Evolutionary conservation across 495 filamentous ascomycete genomes (phyloP).

Genomic region (Eremomyces bilateralis): DNA sequence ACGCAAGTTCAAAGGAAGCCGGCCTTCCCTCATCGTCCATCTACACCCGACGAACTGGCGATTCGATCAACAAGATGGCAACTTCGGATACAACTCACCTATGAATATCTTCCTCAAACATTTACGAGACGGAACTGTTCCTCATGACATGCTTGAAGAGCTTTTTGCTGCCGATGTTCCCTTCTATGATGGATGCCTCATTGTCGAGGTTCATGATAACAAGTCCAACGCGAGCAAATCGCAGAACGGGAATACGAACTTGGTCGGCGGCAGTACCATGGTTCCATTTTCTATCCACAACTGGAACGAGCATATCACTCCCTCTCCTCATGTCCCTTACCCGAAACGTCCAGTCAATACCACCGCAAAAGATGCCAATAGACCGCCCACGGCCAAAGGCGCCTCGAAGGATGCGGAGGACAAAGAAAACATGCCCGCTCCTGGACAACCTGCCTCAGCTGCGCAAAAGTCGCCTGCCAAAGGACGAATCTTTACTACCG

Average conservation of each 20-base stretch:
- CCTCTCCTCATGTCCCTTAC: conserved; percentile 71
- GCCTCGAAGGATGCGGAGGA: conserved; percentile 19
- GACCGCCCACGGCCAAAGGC: too few species aligned
- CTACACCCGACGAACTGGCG: conserved; percentile 69
- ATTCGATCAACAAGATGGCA: conserved; percentile 86
- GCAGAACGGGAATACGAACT: conserved; percentile 25
- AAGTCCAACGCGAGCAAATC: conserved; percentile 39
- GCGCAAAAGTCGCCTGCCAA: conserved; percentile 26
- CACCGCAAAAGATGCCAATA: too few species aligned
- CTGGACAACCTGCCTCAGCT: conserved; percentile 19
- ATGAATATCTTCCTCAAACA: conserved; percentile 73
- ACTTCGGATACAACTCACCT: conserved; percentile 72
- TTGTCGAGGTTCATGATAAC: conserved; percentile 79
- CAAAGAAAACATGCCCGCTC: conserved; percentile 28
- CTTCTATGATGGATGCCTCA: conserved; percentile 94
- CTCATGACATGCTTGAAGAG: conserved; percentile 55
- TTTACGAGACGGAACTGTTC: conserved; percentile 40
- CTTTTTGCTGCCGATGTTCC: conserved; percentile 38
- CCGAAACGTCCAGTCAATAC: conserved; percentile 24
- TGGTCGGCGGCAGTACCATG: conserved; percentile 33
- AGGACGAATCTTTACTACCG: conserved; percentile 48
- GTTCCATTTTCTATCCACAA: conserved; percentile 76
- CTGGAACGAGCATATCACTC: conserved; percentile 67
- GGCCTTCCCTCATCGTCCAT: conserved; percentile 70
- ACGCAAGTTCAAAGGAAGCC: conserved; percentile 50